These are phyloP conservation scores for Rhodotorula diobovata DNA, from an alignment of 768 basidiomycete species.

Conservation along the genomic window DNA sequence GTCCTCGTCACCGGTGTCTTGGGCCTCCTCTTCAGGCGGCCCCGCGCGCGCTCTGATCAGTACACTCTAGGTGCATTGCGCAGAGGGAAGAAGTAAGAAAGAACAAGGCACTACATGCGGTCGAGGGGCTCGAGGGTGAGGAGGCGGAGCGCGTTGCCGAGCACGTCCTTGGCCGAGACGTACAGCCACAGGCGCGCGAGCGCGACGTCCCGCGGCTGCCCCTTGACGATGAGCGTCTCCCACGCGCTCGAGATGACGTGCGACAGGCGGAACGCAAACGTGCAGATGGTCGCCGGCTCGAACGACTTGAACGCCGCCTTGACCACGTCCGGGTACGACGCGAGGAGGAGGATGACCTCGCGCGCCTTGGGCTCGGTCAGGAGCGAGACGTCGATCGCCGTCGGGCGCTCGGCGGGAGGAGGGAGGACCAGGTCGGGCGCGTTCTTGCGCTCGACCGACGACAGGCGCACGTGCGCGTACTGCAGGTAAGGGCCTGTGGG, in stretches of 20 bases:
- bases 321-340: slow-evolving; percentile 86
- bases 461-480: slow-evolving; percentile 89
- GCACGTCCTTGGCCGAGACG: slow-evolving; percentile 80
- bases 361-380: slow-evolving; percentile 72
- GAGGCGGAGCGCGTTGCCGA: slow-evolving; percentile 77
- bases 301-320: slow-evolving; percentile 74
- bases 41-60: no score
- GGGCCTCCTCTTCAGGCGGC: no score
- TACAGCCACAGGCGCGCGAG: slow-evolving; percentile 83
- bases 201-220: slow-evolving; percentile 70
- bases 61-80: slow-evolving; percentile 1
- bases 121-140: slow-evolving; percentile 84
- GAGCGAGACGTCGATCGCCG: slow-evolving; percentile 62
- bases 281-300: slow-evolving; percentile 87
- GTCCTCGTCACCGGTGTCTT: no score
- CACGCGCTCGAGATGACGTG: slow-evolving; percentile 83
- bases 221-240: slow-evolving; percentile 82
- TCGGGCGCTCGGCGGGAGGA: slow-evolving; percentile 51
- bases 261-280: slow-evolving; percentile 76
- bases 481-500: slow-evolving; percentile 69
- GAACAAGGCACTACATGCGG: slow-evolving; percentile 62
- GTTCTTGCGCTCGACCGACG: slow-evolving; percentile 87
- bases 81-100: no score
- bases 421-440: slow-evolving; percentile 72
- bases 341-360: slow-evolving; percentile 79